Evolutionary conservation across 768 basidiomycete species (phyloP).

Genomic region (Hypholoma sublateritium): DNA sequence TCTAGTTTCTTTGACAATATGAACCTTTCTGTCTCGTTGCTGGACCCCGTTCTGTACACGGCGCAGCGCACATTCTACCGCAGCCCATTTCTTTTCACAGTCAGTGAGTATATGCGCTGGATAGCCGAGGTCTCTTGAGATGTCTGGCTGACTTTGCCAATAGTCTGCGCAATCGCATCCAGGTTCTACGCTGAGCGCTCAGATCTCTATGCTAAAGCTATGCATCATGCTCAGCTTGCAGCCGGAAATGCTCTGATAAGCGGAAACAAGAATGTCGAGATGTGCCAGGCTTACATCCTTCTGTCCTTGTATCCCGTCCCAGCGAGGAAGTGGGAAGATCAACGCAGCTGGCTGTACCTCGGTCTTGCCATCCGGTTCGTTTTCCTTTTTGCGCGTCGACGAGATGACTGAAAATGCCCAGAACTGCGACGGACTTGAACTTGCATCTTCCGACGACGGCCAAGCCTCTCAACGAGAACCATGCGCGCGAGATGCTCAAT

Average conservation of each 20-base stretch:
- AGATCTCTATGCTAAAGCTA: constrained; percentile 65
- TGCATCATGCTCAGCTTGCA: constrained; percentile 75
- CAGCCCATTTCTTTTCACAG: constrained; percentile 90
- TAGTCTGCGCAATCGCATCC: constrained; percentile 88
- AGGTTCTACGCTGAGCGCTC: constrained; percentile 74
- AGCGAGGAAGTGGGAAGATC: constrained; percentile 82
- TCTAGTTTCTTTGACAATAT: constrained; percentile 74
- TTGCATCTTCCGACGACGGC: constrained; percentile 76
- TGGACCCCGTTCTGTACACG: constrained; percentile 84
- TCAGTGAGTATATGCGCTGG: constrained; percentile 54
- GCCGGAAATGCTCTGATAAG: constrained; percentile 76
- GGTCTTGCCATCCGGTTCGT: constrained; percentile 82
- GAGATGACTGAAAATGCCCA: constrained; percentile 26
- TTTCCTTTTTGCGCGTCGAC: constrained; percentile 8
- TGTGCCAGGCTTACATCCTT: constrained; percentile 80
- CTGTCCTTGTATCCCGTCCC: constrained; percentile 78
- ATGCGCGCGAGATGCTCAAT: constrained; percentile 85
- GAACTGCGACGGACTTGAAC: constrained; percentile 88
- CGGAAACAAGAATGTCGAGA: constrained; percentile 81
- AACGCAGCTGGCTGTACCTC: constrained; percentile 86
- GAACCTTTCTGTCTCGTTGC: constrained; percentile 74
- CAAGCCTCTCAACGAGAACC: constrained; percentile 75
- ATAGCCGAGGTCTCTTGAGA: neutral
- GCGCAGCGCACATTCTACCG: constrained; percentile 78
- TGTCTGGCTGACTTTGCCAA: neutral